A percentile compares a stretch with the other conserved stretches of the same genome.
Conservation (phyloP, 1,139 yeast genomes). For the Insectozyma bohioensis region DNA sequence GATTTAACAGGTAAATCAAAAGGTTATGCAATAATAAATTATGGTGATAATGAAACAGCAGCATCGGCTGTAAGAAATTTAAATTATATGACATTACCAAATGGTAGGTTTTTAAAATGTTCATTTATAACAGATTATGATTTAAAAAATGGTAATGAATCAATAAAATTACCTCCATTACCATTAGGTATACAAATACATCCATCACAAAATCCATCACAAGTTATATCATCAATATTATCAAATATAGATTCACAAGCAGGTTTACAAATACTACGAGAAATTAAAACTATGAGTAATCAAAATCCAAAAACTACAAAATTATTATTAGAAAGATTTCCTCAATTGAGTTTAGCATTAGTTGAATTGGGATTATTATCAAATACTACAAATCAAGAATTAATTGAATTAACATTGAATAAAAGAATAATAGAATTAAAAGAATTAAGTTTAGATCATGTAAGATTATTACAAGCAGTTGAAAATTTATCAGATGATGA, state of each 20-base stretch:
- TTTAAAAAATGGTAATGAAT: slow-evolving; percentile 15
- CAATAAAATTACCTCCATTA: slow-evolving; percentile 39
- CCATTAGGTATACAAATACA: slow-evolving; percentile 54
- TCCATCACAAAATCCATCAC: slow-evolving; percentile 54
- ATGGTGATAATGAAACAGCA: slow-evolving; percentile 75
- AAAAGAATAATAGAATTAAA: slow-evolving; percentile 38
- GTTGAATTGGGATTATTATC: slow-evolving; percentile 71
- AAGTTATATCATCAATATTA: slow-evolving; percentile 59
- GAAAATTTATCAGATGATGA: slow-evolving; percentile 65
- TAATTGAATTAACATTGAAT: slow-evolving; percentile 46
- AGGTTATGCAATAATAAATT: slow-evolving; percentile 88
- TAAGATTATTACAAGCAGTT: slow-evolving; percentile 53
- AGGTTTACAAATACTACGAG: slow-evolving; percentile 54
- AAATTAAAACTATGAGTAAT: slow-evolving; percentile 63
- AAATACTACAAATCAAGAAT: slow-evolving; percentile 56
- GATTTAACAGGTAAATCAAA: slow-evolving; percentile 87
- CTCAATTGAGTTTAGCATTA: slow-evolving; percentile 78
- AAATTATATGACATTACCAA: slow-evolving; percentile 76
- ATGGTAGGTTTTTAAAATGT: slow-evolving; percentile 63
- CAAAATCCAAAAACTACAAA: slow-evolving; percentile 65
- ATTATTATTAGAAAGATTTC: slow-evolving; percentile 64
- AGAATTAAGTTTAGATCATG: slow-evolving; percentile 48
- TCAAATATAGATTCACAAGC: slow-evolving; percentile 58
- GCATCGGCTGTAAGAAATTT: slow-evolving; percentile 88
- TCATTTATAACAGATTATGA: slow-evolving; percentile 57